These are phyloP conservation scores for Fusarium nodosum DNA, from an alignment of 2,329 filamentous ascomycete species.

Conservation along the genomic window DNA sequence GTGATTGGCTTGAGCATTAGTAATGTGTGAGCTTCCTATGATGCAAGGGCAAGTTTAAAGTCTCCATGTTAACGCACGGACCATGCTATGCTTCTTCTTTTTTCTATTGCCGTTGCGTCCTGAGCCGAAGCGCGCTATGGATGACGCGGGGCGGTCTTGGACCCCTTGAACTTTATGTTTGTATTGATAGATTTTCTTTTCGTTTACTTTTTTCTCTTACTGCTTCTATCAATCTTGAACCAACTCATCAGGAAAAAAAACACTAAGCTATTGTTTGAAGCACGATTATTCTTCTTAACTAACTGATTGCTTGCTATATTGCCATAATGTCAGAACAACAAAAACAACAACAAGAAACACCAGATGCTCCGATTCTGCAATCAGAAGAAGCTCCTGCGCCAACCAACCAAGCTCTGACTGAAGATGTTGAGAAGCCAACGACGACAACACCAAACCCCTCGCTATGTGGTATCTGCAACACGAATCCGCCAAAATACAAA, in stretches of 20 bases:
- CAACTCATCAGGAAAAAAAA: background rate
- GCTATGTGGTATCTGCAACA: conserved; percentile 67
- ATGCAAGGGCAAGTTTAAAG: conserved; percentile 46
- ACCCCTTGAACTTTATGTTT: conserved; percentile 21
- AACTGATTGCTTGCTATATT: background rate
- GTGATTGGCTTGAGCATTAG: conserved; percentile 52
- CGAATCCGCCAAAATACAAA: conserved; percentile 70
- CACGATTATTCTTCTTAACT: background rate
- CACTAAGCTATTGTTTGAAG: background rate
- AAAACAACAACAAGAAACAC: conserved; percentile 16
- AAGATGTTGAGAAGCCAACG: conserved; percentile 4
- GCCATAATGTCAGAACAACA: conserved; percentile 31
- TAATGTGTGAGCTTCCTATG: conserved; percentile 52
- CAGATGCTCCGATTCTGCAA: conserved; percentile 4
- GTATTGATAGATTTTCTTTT: background rate
- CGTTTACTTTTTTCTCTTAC: conserved; percentile 8
- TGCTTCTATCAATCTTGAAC: background rate
- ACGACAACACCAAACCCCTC: conserved; percentile 32
- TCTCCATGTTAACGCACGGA: conserved; percentile 21
- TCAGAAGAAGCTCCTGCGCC: conserved; percentile 8
- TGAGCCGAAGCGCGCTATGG: conserved; percentile 18
- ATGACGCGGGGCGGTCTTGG: conserved; percentile 39
- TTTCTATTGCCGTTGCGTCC: conserved; percentile 6
- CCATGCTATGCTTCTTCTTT: conserved; percentile 16
- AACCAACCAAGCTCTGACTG: conserved; percentile 6